A percentile compares a stretch with the other conserved stretches of the same genome.
These are phyloP conservation scores for Venturia asperata DNA, from an alignment of 2,329 filamentous ascomycete species.

Conservation along the genomic window DNA sequence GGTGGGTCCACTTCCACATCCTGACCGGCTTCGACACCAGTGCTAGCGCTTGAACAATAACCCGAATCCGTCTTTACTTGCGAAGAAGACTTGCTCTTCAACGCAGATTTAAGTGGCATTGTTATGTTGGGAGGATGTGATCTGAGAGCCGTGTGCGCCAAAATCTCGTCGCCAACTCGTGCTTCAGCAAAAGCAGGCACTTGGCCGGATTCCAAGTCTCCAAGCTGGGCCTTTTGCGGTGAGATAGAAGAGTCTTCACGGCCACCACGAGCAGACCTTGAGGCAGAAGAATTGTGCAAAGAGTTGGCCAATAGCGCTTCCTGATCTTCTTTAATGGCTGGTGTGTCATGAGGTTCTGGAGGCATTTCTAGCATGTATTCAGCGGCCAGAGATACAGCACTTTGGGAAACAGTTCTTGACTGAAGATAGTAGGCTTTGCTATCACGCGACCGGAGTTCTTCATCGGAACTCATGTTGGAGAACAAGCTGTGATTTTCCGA, in stretches of 20 bases:
- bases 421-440: not conserved
- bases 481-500: constrained; percentile 13
- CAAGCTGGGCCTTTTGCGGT: not conserved
- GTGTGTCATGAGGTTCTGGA: constrained; percentile 23
- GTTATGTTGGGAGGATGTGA: constrained; percentile 8
- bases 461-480: not conserved
- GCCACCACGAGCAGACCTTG: not conserved
- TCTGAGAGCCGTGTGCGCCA: constrained; percentile 8
- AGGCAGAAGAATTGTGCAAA: not conserved
- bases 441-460: not conserved
- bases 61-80: constrained; percentile 34
- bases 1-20: not conserved
- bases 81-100: constrained; percentile 21
- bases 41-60: constrained; percentile 35
- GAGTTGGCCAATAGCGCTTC: not conserved
- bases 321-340: not conserved
- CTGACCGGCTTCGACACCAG: not conserved
- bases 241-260: not conserved
- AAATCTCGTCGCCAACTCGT: not conserved
- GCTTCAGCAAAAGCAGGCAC: not conserved
- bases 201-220: not conserved
- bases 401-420: not conserved
- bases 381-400: constrained; percentile 21
- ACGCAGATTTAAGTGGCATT: not conserved
- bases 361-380: constrained; percentile 25